Evolutionary conservation across 2,329 filamentous ascomycete genomes (phyloP), one percentile per base, ranked within the genome.

Genomic region (Laburnicola sp.): DNA sequence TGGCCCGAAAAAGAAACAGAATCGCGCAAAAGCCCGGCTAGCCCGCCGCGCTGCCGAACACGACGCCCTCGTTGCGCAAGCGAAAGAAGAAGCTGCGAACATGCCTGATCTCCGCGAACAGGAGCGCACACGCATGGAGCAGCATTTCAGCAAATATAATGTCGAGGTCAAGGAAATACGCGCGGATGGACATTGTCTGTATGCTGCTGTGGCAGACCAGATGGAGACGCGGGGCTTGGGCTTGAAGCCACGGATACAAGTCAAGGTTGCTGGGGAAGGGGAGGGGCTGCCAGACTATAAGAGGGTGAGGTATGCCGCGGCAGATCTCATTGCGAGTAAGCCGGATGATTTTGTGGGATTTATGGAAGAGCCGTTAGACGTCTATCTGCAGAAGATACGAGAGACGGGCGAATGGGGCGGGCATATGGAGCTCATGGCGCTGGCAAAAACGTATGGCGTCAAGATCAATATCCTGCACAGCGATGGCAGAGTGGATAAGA

Each of bases 391-490:
- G 40, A 90, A 88, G 75, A 89, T 99, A 53, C 78, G 86, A 56
- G 85, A 94, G 51, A 97, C 92, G 42, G 92, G 90, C 0, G 93
- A 96, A 74, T 99, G 94, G 94, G 94, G 94, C 43, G 94, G 94
- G 0, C 90, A 97, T 77, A 74, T 97, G 57, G 94, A 99, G 78
- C 75, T 99, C 49, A 80, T 86, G 71, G 94, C 94, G 23, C 79
- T 99, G 69, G 89, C 93, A 44, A 86, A 84, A 69, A 84, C 83
- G 48, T 97, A 95, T 64, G 83, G 83, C 2, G 84, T 94, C 8
- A 83, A 87, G 66, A 93, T 97, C 56, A 85, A 86, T 66, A 88
- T 99, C 9, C 77, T 99, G 56, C 92, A 97, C 60, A 82, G 82
- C 65, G 88, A 93, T 69, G 91, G 91, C 3, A 78, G 86, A 49